Base-by-base conservation (phyloP, 2,329 filamentous ascomycete genomes). In the Pestalotiopsis sp. region DNA sequence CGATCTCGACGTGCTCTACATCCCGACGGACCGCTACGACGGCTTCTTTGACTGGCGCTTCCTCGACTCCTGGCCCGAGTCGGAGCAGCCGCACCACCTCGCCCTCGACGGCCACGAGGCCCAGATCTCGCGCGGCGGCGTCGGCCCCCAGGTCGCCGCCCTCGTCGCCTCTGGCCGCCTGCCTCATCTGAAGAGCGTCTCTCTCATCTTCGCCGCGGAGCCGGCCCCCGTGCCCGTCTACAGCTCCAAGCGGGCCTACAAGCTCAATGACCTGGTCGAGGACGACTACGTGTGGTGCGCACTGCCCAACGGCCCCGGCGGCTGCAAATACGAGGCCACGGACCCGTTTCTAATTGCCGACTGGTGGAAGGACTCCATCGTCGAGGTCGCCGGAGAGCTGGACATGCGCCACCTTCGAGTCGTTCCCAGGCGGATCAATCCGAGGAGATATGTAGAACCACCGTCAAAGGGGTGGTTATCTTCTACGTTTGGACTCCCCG, bases 301-400 rank as follows among this genome's bases (percentile, higher is more conserved):
- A 10, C 17, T 61, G 30, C 58, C 58, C 2, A 30, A n/a, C 35
- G 58, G 58, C 30, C 58, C 58, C 2, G 58, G 26, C 35, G 58
- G 58, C 30, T 61, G 58, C 58, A 61, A 61, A 39, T 61, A 61
- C 35, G 58, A 61, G 58, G 58, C 26, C 17, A 61, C 58, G 58
- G 58, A 61, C 30, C 58, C 58, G 13, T 20, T 26, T 13, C 58
- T 35, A 4, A 61, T 61, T 4, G 58, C 58, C 11, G 58, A 61
- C 24, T 61, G 58, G 58, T 61, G 58, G 58, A 61, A 61, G 30
- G 58, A 13, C 13, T 61, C 58, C 11, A 39, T 61, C 13, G 14
- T 61, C 11, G 35, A 35, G 26, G 58, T 30, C 20, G 58, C 58
- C 3, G 58, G 24, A 13, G 58, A 35, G 14, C 26, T 13, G 11